These are phyloP conservation scores for Annona squamosa DNA, from an alignment of 164 flowering plant genomes.

Conservation along the genomic window DNA sequence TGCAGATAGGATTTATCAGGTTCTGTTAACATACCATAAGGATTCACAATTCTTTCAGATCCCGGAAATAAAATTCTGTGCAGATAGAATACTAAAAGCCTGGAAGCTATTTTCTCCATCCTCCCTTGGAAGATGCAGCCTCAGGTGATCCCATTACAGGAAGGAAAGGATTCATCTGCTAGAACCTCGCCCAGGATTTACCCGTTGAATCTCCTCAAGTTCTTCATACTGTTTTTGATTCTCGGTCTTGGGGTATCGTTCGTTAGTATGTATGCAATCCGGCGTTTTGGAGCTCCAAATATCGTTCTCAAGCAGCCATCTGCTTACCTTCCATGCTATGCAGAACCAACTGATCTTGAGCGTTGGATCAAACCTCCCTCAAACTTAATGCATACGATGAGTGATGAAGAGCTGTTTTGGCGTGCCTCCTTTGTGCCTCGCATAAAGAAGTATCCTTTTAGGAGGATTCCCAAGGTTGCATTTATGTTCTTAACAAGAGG, in stretches of 20 bases:
- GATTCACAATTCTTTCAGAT: not conserved
- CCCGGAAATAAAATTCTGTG: constrained; percentile 2
- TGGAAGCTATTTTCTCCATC: not conserved
- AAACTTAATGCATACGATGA: constrained; percentile 65
- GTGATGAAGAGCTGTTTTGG: constrained; percentile 80
- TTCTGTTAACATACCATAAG: not conserved
- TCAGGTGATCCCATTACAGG: constrained; percentile 31
- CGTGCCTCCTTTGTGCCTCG: constrained; percentile 62
- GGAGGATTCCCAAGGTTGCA: constrained; percentile 75
- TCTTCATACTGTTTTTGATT: constrained; percentile 37
- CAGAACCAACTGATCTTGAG: constrained; percentile 33
- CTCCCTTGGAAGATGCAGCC: constrained; percentile 23
- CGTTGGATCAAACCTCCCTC: constrained; percentile 65
- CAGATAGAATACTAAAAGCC: constrained; percentile 2
- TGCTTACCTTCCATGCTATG: constrained; percentile 30
- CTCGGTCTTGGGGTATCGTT: constrained; percentile 52
- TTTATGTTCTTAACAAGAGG: constrained; percentile 95
- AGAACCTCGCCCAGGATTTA: constrained; percentile 30
- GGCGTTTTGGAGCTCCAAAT: constrained; percentile 30
- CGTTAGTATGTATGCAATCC: constrained; percentile 35
- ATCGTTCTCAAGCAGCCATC: constrained; percentile 16
- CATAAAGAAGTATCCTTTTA: constrained; percentile 54
- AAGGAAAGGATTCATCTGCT: constrained; percentile 39
- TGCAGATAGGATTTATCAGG: not conserved
- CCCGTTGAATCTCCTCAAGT: constrained; percentile 39